Conservation (phyloP, 2,329 filamentous ascomycete genomes). For the Erysiphe neolycopersici region DNA sequence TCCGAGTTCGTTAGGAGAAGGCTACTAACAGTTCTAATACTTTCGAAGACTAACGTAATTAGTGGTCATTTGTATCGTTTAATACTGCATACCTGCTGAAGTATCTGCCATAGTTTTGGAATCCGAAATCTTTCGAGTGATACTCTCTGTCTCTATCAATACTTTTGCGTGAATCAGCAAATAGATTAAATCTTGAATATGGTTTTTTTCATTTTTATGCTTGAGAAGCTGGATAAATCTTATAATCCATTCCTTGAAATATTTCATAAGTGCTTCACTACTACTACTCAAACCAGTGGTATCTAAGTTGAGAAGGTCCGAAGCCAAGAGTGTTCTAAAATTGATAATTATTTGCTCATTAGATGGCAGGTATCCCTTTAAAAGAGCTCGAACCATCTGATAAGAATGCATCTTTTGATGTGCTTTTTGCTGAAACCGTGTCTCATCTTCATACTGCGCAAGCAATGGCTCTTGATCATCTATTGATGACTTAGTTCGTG, state of each 20-base stretch:
- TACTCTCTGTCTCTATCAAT: conserved; percentile 35
- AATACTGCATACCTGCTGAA: conserved; percentile 27
- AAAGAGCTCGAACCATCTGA: conserved; percentile 64
- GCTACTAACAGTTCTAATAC: conserved; percentile 56
- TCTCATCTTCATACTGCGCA: conserved; percentile 62
- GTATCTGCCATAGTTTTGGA: conserved; percentile 44
- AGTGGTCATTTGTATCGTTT: conserved; percentile 5
- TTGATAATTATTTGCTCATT: conserved; percentile 64
- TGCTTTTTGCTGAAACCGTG: conserved; percentile 45
- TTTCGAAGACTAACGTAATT: conserved; percentile 37
- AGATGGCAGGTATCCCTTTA: conserved; percentile 73
- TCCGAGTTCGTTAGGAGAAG: conserved; percentile 76
- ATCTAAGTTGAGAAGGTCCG: conserved; percentile 52
- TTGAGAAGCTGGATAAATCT: conserved; percentile 59
- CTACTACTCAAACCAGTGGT: conserved; percentile 51
- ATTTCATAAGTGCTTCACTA: conserved; percentile 45
- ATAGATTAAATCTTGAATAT: conserved; percentile 84
- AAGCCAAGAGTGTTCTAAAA: conserved; percentile 49
- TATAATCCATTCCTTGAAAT: conserved; percentile 44
- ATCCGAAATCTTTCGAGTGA: conserved; percentile 31
- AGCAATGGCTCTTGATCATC: conserved; percentile 36
- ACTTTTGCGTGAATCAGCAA: conserved; percentile 50
- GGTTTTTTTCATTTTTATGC: conserved; percentile 60
- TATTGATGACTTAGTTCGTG: conserved; percentile 9
- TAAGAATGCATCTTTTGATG: conserved; percentile 84